Percentiles rank a stretch among this genome's conserved stretches.
Conservation (phyloP, 108 stramenopile genomes). For the Pseudonitzschia pungens region DNA sequence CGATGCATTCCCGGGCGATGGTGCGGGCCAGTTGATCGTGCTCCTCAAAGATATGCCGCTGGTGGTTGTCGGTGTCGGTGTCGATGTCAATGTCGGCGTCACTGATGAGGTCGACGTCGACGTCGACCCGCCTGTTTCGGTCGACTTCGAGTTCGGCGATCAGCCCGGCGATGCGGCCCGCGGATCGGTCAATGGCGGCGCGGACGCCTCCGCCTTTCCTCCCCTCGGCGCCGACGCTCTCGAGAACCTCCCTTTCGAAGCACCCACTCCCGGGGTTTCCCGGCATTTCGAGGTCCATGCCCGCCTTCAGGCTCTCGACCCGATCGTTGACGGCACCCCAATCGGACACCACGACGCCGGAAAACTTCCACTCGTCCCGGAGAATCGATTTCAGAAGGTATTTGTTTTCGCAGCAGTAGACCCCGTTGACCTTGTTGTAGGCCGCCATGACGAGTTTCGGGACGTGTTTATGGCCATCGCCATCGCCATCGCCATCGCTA, state of each 20-base stretch:
- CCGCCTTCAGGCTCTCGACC: conserved; percentile 38
- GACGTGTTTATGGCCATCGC: conserved; percentile 20
- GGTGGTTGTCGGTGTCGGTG: neutral
- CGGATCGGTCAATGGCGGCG: conserved; percentile 26
- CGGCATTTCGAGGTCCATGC: conserved; percentile 82
- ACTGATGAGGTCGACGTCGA: too few species aligned
- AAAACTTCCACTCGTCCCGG: conserved; percentile 54
- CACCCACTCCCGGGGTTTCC: conserved; percentile 30
- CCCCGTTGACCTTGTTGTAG: conserved; percentile 62
- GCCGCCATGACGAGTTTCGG: conserved; percentile 54
- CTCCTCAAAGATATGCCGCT: conserved; percentile 16
- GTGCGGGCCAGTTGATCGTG: conserved; percentile 45
- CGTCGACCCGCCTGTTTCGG: too few species aligned
- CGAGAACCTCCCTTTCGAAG: conserved; percentile 20
- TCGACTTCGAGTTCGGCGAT: conserved; percentile 13
- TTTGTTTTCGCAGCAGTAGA: conserved; percentile 58
- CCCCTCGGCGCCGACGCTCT: neutral
- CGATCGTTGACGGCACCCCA: conserved; percentile 72
- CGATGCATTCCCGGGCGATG: conserved; percentile 43
- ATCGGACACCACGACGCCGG: conserved; percentile 68
- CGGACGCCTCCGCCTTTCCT: neutral
- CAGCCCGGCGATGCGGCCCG: conserved; percentile 21
- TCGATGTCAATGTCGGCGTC: neutral
- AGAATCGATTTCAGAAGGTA: conserved; percentile 38
- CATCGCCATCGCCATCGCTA: neutral